Evolutionary conservation across 2,329 filamentous ascomycete species (phyloP).

Genomic region (Cercospora brassicicola): DNA sequence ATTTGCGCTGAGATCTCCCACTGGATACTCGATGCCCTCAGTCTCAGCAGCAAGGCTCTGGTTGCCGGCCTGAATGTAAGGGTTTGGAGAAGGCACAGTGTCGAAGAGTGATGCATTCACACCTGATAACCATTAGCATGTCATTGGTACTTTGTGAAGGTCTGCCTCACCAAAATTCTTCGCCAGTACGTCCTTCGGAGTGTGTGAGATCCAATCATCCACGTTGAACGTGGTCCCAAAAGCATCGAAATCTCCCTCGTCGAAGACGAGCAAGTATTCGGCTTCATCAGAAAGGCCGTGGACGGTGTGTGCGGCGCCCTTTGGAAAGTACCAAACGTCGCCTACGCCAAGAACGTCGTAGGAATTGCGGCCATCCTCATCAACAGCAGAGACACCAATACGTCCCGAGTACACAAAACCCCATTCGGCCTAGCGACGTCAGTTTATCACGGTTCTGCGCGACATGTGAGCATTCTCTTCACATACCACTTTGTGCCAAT

Average conservation of each 20-base stretch:
- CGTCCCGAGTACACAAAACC: slow-evolving; percentile 56
- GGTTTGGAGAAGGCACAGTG: not conserved
- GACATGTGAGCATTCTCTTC: not conserved
- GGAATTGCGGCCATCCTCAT: slow-evolving; percentile 53
- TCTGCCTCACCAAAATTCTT: slow-evolving; percentile 58
- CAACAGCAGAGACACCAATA: slow-evolving; percentile 53
- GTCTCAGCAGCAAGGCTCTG: not conserved
- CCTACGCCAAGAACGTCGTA: slow-evolving; percentile 50
- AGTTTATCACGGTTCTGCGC: not conserved
- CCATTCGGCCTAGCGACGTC: slow-evolving; percentile 45
- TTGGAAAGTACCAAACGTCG: slow-evolving; percentile 24
- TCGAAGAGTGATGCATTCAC: not conserved
- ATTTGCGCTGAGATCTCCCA: not conserved
- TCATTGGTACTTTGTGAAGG: not conserved
- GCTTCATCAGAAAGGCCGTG: slow-evolving; percentile 67
- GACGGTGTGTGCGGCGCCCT: slow-evolving; percentile 57
- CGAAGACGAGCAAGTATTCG: slow-evolving; percentile 55
- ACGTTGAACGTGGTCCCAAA: slow-evolving; percentile 63
- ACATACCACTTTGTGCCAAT: slow-evolving; percentile 59
- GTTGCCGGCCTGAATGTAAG: not conserved
- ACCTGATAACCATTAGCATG: not conserved
- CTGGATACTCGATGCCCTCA: not conserved
- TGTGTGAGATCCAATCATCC: slow-evolving; percentile 69
- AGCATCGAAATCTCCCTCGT: slow-evolving; percentile 58
- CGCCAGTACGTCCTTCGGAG: slow-evolving; percentile 62